Base-by-base conservation (phyloP, 495 filamentous ascomycete genomes). In the Hyaloscypha finlandica region DNA sequence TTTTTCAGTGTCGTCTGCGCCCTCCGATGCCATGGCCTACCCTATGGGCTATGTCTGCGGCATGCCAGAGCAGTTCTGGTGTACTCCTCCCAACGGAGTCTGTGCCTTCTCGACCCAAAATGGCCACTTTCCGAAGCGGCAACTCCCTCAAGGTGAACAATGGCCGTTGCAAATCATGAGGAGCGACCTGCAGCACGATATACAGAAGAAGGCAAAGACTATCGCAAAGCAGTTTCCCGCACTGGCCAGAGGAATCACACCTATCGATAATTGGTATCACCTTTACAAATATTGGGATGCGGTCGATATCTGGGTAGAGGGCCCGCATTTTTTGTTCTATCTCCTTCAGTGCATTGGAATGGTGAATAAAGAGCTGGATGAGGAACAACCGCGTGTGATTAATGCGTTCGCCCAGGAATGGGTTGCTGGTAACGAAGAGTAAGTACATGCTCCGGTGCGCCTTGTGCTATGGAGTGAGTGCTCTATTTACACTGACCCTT, bases 231-330 rank as follows among this genome's bases (percentile, higher is more conserved):
- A 77, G 3, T 80, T 76, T 60, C 78, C 75, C 8, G 64, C 11
- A 1, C 8, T 67, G 11, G 30, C 65, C 9, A 59, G 39, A 33
- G 32, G 54, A 5, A 73, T 82, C 35, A 71, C 52, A 14, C 39
- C 63, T 0, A 69, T 69, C 1, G 30, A 35, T 0, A 32, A 19
- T 16, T 81, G 70, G 64, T 67, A 73, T 57, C 72, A 82, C 25
- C 61, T 88, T 16, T 79, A 83, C 65, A 58, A 79, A n/a, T 86
- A 82, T 59, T 88, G 83, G 63, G 85, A 88, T 68, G 70, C 74
- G 3, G 64, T 75, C 52, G 85, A 88, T 60, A 79, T 86, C 31
- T 82, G 79, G 59, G 16, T 74, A 32, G 64, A 80, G 19, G 79
- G 82, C 6, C 73, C 77, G 0, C 65, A 66, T 25, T 87, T 87